Base-by-base conservation (phyloP, 352 stramenopile genomes). In the Thraustochytrium striatum region DNA sequence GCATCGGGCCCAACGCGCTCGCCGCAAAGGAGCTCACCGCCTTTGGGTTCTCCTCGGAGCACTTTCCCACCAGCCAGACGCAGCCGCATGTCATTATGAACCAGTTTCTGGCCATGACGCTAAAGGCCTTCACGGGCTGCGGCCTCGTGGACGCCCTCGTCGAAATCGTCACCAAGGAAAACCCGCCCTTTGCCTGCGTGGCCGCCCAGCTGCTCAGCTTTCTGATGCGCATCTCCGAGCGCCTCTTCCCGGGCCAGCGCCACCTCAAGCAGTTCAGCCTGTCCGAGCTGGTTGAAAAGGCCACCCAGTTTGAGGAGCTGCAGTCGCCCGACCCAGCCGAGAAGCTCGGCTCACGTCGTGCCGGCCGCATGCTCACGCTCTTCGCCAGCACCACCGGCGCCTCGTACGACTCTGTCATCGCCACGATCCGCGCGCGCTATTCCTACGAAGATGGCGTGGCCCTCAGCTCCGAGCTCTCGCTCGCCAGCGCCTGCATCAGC, bases 41-140 rank as follows among this genome's bases (percentile, higher is more conserved):
- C 9, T 72, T 62, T 36, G 65, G 65, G 16, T 30, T 21, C 5
- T 75, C 65, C 7, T 75, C 65, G 2, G 65, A 75, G 25, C 68
- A 44, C 47, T 75, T 61, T 39, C 44, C 65, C 19, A 8, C 16
- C 19, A 61, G 43, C 25, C 65, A 75, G 21, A 75, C 65, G 11
- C 32, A 75, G 65, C 65, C 65, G 28, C 65, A 75, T 38, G 65
- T 38, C 65, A 50, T 75, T 43, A 75, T 75, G 65, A 75, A 75
- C 39, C 65, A 75, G 65, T 75, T 75, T 30, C 65, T 75, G 19
- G 65, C 65, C 32, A 62, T 75, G 35, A 35, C 52, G 39, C 1
- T 75, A 11, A 16, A 43, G 28, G 65, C 30, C 2, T 9, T 75
- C 30, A 75, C 65, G 44, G 65, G 43, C 30, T 38, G 65, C 35